A percentile compares a stretch with the other conserved stretches of the same genome.
Conservation (phyloP, 768 basidiomycete genomes). For the Ramaria rubella region DNA sequence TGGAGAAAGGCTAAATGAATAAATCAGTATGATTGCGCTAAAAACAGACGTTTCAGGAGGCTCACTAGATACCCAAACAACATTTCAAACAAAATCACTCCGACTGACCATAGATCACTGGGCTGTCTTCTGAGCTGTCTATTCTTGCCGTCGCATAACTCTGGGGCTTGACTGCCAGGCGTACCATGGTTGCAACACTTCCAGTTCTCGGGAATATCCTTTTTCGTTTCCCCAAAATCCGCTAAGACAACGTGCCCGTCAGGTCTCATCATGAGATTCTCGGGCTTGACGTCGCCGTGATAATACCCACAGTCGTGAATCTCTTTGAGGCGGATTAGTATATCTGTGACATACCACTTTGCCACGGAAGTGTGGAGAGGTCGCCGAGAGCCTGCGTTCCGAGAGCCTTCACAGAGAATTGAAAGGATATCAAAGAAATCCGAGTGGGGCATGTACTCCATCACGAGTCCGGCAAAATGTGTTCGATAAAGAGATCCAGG, state of each 20-base stretch:
- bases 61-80: background rate
- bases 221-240: background rate
- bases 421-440: background rate
- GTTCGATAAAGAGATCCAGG: background rate
- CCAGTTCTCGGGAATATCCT: background rate
- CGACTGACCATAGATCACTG: background rate
- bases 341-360: background rate
- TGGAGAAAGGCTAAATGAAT: background rate
- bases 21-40: background rate
- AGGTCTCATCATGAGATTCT: background rate
- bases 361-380: background rate
- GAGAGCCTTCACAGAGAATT: too few relatives aligned
- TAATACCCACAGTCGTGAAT: background rate
- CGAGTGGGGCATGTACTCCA: background rate
- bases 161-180: background rate
- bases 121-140: background rate
- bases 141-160: background rate
- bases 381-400: background rate
- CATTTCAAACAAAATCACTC: background rate
- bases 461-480: background rate
- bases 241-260: background rate
- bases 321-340: background rate
- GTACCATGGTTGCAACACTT: background rate
- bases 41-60: background rate
- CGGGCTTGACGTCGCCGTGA: background rate